Conservation (phyloP, 225 moss, liverwort and hornwort genomes). For the Climacium dendroides region DNA sequence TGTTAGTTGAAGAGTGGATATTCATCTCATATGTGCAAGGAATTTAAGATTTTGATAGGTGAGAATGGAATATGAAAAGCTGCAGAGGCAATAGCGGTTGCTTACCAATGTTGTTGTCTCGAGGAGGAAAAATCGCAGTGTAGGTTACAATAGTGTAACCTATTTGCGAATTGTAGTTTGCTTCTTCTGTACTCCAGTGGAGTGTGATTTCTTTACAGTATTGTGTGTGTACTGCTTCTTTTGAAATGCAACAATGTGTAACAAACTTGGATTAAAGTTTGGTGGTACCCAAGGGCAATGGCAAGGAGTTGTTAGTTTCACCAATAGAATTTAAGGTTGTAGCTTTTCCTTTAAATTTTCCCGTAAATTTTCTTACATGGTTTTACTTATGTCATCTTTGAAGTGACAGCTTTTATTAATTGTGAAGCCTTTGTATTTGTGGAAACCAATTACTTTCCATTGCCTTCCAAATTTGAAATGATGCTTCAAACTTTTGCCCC, state of each 20-base stretch:
- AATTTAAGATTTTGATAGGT: neutral
- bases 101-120: neutral
- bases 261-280: neutral
- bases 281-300: too few relatives aligned
- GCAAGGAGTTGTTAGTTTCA: neutral
- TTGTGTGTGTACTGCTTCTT: neutral
- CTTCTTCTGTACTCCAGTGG: neutral
- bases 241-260: neutral
- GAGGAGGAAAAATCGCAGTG: neutral
- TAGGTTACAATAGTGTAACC: neutral
- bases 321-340: neutral
- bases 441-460: neutral
- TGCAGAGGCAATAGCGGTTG: neutral
- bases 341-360: neutral
- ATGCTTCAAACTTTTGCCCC: neutral
- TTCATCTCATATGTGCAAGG: neutral
- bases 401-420: neutral
- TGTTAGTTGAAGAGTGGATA: neutral
- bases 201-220: neutral
- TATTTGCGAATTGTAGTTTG: neutral
- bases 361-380: neutral
- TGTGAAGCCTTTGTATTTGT: neutral
- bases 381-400: neutral
- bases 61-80: neutral
- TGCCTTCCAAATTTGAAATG: neutral